Base-by-base conservation (phyloP, 2,329 filamentous ascomycete genomes). In the Colletotrichum graminicola region DNA sequence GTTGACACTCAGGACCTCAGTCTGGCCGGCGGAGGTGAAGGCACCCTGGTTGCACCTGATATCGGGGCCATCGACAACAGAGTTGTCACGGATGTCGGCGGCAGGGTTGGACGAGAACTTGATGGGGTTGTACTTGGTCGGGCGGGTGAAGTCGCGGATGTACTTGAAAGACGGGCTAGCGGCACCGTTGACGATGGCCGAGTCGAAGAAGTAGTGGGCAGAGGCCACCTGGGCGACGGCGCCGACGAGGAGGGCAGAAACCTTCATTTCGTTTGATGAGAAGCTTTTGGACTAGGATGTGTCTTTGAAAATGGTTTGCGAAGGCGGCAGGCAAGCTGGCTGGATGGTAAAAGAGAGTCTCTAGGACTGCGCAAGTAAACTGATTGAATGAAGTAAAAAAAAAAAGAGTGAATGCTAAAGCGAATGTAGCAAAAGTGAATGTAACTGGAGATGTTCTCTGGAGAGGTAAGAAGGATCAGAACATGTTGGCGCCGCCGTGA, bases 121-220 rank as follows among this genome's bases (percentile, higher is more conserved):
- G 75, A 78, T 77, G 21, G 73, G 77, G 60, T 78, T 76, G 73
- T 75, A 76, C 59, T 71, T 73, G 59, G 74, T 76, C 32, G 72
- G 61, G 23, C 76, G 73, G n/a, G 75, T 76, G 68, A 75, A 76
- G 60, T 75, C 69, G 55, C 77, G 76, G 51, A 78, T 74, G 74
- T 76, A 78, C 55, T 75, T 60, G 55, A 62, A 72, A 21, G 74
- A 62, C 5, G 68, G 43, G 8, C 66, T 61, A n/a, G 67, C 54
- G 21, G 64, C 64, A 26, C 76, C 76, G 66, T 77, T 75, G 68
- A 73, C 62, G 62, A 78, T 67, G 49, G 72, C 69, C 60, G 72
- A 67, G 41, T 78, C 77, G 66, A 79, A 78, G 74, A 78, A 76
- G 73, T 78, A 79, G 65, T 79, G 77, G 29, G 76, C 77, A 6